Percentiles rank a stretch among this genome's conserved stretches.
These are phyloP conservation scores for Solanum chiquidenum DNA, from an alignment of 257 asterid species.

Conservation along the genomic window DNA sequence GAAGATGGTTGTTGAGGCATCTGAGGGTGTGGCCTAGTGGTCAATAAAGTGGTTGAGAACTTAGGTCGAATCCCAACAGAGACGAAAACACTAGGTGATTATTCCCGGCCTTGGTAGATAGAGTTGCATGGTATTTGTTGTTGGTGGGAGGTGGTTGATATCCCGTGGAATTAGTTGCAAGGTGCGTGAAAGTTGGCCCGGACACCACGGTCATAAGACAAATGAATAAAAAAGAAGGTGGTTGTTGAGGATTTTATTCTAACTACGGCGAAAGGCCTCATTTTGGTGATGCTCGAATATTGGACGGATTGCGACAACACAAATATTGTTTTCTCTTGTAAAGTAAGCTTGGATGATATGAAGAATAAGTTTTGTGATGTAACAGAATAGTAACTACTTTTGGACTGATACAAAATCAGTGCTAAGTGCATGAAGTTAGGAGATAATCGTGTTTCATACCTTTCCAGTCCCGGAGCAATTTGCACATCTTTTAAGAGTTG, in stretches of 20 bases:
- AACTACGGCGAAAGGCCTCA: background rate
- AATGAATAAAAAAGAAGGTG: background rate
- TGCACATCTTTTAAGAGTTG: slow-evolving; percentile 59
- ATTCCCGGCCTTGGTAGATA: no score
- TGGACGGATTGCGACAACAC: no score
- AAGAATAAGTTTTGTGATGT: background rate
- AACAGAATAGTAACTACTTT: background rate
- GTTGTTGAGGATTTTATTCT: background rate
- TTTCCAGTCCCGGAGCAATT: slow-evolving; percentile 96
- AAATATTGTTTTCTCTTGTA: no score
- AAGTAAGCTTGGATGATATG: background rate
- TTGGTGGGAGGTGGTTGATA: no score
- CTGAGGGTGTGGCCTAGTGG: no score
- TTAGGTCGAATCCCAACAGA: no score
- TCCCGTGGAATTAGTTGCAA: no score
- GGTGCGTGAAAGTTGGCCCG: no score
- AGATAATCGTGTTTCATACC: slow-evolving; percentile 26
- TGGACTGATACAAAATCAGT: background rate
- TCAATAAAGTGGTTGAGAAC: no score
- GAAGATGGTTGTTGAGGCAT: background rate
- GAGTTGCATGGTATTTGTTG: no score
- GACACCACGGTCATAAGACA: no score
- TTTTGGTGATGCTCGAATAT: background rate
- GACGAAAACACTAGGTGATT: no score
- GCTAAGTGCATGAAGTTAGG: background rate